phyloP scores from a whole-genome alignment of 176 grass and related monocot species.

The Leersia perrieri region DNA sequence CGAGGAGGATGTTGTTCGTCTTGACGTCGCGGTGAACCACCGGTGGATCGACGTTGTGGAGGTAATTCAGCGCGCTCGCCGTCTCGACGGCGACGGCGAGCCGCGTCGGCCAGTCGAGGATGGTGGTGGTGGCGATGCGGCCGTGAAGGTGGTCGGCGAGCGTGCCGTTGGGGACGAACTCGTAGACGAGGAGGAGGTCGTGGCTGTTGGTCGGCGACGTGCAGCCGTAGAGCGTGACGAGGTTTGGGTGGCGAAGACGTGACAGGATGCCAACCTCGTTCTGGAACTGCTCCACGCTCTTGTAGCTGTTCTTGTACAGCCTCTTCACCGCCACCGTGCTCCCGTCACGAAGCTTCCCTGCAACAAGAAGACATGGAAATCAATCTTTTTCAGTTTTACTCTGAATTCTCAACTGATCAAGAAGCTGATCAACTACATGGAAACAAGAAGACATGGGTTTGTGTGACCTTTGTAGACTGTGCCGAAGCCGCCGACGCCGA shows the following conservation, averaged over 20 bases:
- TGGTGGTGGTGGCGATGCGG: neutral
- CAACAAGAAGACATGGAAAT: neutral
- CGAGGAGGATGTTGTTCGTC: slow-evolving; percentile 62
- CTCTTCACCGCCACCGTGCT: slow-evolving; percentile 61
- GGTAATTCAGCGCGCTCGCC: slow-evolving; percentile 45
- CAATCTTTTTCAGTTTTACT: neutral
- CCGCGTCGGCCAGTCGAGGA: slow-evolving; percentile 12
- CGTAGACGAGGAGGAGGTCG: slow-evolving; percentile 65
- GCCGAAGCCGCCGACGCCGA: slow-evolving; percentile 61
- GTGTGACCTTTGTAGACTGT: slow-evolving; percentile 51
- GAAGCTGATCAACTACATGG: neutral
- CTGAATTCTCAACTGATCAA: neutral
- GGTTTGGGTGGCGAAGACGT: slow-evolving; percentile 52
- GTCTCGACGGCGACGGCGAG: slow-evolving; percentile 52
- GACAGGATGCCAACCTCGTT: slow-evolving; percentile 76
- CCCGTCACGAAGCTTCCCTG: slow-evolving; percentile 43
- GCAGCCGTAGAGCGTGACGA: slow-evolving; percentile 65
- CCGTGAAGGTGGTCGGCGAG: slow-evolving; percentile 61
- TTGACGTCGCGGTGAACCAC: slow-evolving; percentile 70
- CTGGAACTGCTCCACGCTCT: slow-evolving; percentile 57
- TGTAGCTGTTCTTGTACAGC: slow-evolving; percentile 67
- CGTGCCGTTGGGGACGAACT: slow-evolving; percentile 69
- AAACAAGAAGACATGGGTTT: neutral
- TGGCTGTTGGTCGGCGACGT: slow-evolving; percentile 22
- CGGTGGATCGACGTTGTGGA: slow-evolving; percentile 43